phyloP scores from a whole-genome alignment of 2,329 filamentous ascomycete genomes.

The Sporothrix luriei region DNA sequence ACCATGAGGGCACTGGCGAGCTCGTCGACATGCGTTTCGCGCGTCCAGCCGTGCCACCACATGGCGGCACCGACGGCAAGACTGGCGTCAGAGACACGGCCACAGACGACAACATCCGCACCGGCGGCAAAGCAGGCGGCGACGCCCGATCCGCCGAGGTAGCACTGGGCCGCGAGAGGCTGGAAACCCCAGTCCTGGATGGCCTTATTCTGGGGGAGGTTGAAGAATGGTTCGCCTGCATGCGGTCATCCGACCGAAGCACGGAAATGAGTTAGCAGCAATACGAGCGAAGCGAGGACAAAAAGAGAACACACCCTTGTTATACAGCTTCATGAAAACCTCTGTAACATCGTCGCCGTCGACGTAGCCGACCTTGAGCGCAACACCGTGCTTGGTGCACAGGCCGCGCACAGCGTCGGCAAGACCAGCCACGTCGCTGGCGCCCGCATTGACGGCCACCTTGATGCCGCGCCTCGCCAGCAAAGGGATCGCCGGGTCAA shows the following conservation, averaged over 20 bases:
- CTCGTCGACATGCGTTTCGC: constrained; percentile 46
- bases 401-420: constrained; percentile 32
- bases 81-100: constrained; percentile 46
- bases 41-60: constrained; percentile 53
- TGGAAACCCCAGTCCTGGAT: constrained; percentile 35
- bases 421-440: constrained; percentile 39
- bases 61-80: constrained; percentile 52
- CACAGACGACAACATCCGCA: constrained; percentile 46
- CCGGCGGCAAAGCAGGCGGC: constrained; percentile 42
- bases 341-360: constrained; percentile 42
- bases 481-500: constrained; percentile 40
- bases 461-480: constrained; percentile 40
- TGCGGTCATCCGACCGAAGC: not conserved
- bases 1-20: constrained; percentile 50
- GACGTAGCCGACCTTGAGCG: constrained; percentile 42
- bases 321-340: constrained; percentile 13
- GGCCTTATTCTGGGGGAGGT: constrained; percentile 32
- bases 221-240: constrained; percentile 33
- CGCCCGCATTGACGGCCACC: constrained; percentile 44
- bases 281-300: not conserved
- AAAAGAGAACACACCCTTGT: constrained; percentile 1
- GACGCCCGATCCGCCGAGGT: constrained; percentile 50
- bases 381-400: constrained; percentile 36
- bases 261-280: not conserved
- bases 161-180: constrained; percentile 38